Percentiles rank a stretch among this genome's conserved stretches.
Conservation (phyloP, 495 filamentous ascomycete genomes). For the Saxispiralis lemnorum region DNA sequence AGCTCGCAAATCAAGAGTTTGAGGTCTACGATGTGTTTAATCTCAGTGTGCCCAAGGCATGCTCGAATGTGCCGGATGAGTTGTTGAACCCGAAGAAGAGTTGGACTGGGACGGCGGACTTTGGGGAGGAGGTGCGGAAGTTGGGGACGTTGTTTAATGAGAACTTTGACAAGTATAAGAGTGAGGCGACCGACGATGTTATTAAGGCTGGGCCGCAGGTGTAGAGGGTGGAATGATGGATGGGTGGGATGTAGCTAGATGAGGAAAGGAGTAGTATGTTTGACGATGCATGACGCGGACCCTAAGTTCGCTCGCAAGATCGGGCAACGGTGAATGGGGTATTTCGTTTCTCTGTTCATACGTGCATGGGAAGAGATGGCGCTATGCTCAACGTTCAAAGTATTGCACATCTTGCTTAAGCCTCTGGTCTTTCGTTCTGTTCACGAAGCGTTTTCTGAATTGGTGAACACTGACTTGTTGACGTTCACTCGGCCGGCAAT, state of each 20-base stretch:
- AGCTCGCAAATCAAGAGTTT: conserved; percentile 78
- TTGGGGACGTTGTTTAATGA: conserved; percentile 74
- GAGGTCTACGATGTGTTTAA: conserved; percentile 96
- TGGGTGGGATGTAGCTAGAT: not conserved
- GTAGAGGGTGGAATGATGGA: not conserved
- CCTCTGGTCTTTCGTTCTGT: too few species aligned
- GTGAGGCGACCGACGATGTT: conserved; percentile 71
- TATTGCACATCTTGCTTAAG: too few species aligned
- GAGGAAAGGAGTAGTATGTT: too few species aligned
- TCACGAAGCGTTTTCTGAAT: too few species aligned
- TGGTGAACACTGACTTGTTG: too few species aligned
- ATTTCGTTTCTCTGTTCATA: too few species aligned
- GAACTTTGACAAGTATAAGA: conserved; percentile 92
- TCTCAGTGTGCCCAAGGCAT: conserved; percentile 73
- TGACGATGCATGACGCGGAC: too few species aligned
- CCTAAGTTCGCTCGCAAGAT: too few species aligned
- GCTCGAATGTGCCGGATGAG: conserved; percentile 70
- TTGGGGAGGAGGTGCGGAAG: conserved; percentile 74
- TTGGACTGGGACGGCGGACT: conserved; percentile 68
- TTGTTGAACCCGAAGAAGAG: conserved; percentile 85
- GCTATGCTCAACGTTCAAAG: too few species aligned
- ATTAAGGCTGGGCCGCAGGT: conserved; percentile 43
- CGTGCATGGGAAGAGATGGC: too few species aligned
- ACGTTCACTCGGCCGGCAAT: too few species aligned
- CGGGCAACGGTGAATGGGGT: too few species aligned